These are phyloP conservation scores for Thraustotheca clavata DNA, from an alignment of 352 stramenopile genomes.

Conservation along the genomic window DNA sequence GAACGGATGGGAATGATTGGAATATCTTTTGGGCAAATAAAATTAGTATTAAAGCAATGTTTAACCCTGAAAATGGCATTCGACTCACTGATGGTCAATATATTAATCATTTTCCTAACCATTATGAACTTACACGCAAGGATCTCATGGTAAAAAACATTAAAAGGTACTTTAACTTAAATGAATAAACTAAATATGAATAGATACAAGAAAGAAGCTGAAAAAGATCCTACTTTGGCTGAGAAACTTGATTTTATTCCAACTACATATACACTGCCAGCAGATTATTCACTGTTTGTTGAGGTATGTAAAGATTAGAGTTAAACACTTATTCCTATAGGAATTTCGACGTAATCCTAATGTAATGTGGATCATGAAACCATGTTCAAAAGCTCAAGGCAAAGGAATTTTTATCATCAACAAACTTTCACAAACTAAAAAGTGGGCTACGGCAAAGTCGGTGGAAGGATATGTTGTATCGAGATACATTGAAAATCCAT, in stretches of 20 bases:
- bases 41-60: conserved; percentile 77
- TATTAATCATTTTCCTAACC: conserved; percentile 87
- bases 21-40: conserved; percentile 92
- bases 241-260: conserved; percentile 75
- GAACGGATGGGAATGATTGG: conserved; percentile 84
- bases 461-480: conserved; percentile 82
- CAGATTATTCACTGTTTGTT: conserved; percentile 91
- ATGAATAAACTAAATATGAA: not conserved
- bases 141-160: conserved; percentile 94
- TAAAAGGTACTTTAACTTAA: conserved; percentile 48
- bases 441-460: conserved; percentile 75
- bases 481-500: conserved; percentile 84
- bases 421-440: conserved; percentile 88
- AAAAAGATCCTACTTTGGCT: conserved; percentile 11
- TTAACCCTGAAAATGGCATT: conserved; percentile 76
- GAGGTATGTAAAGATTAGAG: conserved; percentile 34
- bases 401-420: conserved; percentile 93
- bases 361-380: conserved; percentile 94
- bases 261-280: conserved; percentile 88
- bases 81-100: conserved; percentile 60
- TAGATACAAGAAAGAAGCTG: conserved; percentile 56
- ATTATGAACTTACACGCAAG: conserved; percentile 89
- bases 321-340: not conserved
- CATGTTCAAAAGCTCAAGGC: conserved; percentile 80
- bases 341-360: conserved; percentile 78